Conservation (phyloP, 352 stramenopile species). For the Pythium dissimile region DNA sequence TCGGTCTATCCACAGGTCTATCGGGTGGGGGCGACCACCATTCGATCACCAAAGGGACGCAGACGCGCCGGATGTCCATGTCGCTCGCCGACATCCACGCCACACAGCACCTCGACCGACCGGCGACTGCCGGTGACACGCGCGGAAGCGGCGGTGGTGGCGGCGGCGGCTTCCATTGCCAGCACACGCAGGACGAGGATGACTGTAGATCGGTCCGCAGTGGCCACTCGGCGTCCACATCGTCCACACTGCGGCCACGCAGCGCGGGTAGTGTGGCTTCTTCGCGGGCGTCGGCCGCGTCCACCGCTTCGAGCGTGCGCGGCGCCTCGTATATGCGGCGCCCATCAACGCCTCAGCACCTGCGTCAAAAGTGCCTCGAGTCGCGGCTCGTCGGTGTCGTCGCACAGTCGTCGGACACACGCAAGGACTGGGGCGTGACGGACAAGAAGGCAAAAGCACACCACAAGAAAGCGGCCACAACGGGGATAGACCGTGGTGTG, state of each 20-base stretch:
- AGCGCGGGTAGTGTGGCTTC: slow-evolving; percentile 56
- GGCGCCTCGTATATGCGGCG: slow-evolving; percentile 57
- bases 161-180: background rate
- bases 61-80: slow-evolving; percentile 27
- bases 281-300: slow-evolving; percentile 14
- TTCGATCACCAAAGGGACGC: slow-evolving; percentile 21
- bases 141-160: too few species aligned
- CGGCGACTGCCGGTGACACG: slow-evolving; percentile 22
- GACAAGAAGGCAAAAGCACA: slow-evolving; percentile 5
- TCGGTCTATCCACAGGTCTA: background rate
- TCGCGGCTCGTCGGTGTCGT: slow-evolving; percentile 29
- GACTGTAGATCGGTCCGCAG: slow-evolving; percentile 7
- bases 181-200: background rate
- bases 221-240: slow-evolving; percentile 1
- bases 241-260: slow-evolving; percentile 26
- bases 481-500: background rate
- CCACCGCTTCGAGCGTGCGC: slow-evolving; percentile 32
- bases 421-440: too few species aligned
- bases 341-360: slow-evolving; percentile 51
- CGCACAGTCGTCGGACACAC: slow-evolving; percentile 19
- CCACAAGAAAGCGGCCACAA: slow-evolving; percentile 33
- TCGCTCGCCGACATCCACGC: slow-evolving; percentile 38
- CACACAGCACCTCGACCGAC: background rate
- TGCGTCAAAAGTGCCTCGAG: slow-evolving; percentile 69
- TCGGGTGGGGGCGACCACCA: slow-evolving; percentile 9